phyloP scores from a whole-genome alignment of 1,284 basidiomycete genomes.

The Erythrobasidium hasegawianum region DNA sequence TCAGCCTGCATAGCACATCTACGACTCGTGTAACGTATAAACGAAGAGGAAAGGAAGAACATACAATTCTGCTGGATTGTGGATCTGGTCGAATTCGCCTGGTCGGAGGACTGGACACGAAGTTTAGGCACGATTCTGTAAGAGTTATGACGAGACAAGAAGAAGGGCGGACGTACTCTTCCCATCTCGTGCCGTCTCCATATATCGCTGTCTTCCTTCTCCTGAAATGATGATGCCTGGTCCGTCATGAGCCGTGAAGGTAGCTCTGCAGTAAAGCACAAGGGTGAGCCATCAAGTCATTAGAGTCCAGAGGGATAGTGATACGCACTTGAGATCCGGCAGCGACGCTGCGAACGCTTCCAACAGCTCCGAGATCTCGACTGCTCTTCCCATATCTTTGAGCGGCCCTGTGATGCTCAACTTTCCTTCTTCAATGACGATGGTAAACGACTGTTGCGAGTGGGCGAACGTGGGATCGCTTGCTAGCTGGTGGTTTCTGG shows the following conservation, averaged over 20 bases:
- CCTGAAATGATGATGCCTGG: slow-evolving; percentile 53
- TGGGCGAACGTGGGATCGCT: slow-evolving; percentile 3
- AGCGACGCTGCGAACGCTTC: slow-evolving; percentile 6
- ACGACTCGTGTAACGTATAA: background rate
- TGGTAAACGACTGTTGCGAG: slow-evolving; percentile 40
- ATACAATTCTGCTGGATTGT: slow-evolving; percentile 14
- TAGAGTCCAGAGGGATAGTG: slow-evolving; percentile 42
- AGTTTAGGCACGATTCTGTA: no score
- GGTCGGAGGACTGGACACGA: background rate
- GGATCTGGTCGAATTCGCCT: background rate
- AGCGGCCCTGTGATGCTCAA: slow-evolving; percentile 36
- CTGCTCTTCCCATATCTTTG: slow-evolving; percentile 8
- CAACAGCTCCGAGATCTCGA: slow-evolving; percentile 14
- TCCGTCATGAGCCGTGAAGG: slow-evolving; percentile 53
- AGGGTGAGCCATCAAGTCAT: slow-evolving; percentile 45
- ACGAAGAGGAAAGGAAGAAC: slow-evolving; percentile 1
- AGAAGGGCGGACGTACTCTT: background rate
- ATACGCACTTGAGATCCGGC: slow-evolving; percentile 39
- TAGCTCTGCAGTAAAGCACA: slow-evolving; percentile 48
- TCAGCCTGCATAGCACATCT: no score
- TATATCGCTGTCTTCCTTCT: slow-evolving; percentile 48
- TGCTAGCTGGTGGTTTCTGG: slow-evolving; percentile 36
- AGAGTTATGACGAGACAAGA: no score
- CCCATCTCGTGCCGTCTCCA: slow-evolving; percentile 50
- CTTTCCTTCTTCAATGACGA: slow-evolving; percentile 36